Evolutionary conservation across 495 filamentous ascomycete genomes (phyloP).

Genomic region (Tetracladium marchalianum): DNA sequence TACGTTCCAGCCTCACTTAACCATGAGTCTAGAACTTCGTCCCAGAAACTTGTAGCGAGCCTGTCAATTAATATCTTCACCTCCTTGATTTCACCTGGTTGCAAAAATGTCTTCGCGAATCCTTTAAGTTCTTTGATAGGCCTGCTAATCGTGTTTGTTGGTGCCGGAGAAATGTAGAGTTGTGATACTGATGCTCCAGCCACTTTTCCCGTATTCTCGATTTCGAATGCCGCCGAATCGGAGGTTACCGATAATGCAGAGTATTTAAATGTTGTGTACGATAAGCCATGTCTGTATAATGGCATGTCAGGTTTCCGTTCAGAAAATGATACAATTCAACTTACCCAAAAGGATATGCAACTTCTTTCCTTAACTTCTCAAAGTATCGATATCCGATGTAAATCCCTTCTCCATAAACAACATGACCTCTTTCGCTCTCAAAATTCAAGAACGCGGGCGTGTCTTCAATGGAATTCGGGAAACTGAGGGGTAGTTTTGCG

Average conservation of each 20-base stretch:
- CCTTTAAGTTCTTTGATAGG: constrained; percentile 62
- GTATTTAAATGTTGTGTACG: constrained; percentile 69
- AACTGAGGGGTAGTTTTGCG: constrained; percentile 59
- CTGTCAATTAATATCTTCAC: constrained; percentile 46
- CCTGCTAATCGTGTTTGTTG: constrained; percentile 39
- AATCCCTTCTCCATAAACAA: constrained; percentile 59
- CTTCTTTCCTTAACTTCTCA: constrained; percentile 50
- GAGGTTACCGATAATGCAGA: constrained; percentile 20
- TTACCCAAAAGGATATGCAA: constrained; percentile 81
- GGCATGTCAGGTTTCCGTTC: constrained; percentile 63
- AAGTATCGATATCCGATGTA: constrained; percentile 59
- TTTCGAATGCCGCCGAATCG: constrained; percentile 39
- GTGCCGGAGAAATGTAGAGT: constrained; percentile 40
- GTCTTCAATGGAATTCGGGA: constrained; percentile 54
- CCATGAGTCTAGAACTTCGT: constrained; percentile 54
- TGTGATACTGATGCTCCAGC: constrained; percentile 50
- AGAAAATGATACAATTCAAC: constrained; percentile 33
- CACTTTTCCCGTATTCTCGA: constrained; percentile 45
- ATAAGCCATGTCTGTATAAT: constrained; percentile 70
- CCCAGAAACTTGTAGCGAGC: constrained; percentile 55
- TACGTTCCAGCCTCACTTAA: constrained; percentile 53
- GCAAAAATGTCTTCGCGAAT: constrained; percentile 57
- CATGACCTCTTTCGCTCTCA: constrained; percentile 14
- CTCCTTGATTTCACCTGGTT: constrained; percentile 55
- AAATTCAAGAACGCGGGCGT: constrained; percentile 67